phyloP scores from a whole-genome alignment of 306 rosid genomes.

The Glycyrrhiza uralensis region DNA sequence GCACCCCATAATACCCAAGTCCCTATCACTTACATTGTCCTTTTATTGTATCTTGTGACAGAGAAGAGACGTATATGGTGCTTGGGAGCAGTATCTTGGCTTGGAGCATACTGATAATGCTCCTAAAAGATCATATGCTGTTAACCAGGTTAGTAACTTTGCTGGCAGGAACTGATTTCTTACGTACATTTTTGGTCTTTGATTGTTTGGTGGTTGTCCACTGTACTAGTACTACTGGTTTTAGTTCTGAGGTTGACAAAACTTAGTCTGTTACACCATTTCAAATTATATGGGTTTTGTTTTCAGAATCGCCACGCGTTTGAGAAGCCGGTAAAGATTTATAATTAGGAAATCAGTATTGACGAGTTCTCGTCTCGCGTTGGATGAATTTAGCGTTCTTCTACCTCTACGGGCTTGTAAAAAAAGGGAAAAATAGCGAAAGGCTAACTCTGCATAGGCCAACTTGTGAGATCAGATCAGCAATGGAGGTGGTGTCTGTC shows the following conservation, averaged over 20 bases:
- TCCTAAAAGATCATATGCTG: conserved; percentile 76
- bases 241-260: not conserved
- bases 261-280: conserved; percentile 3
- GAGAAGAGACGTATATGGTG: conserved; percentile 95
- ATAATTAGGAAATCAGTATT: conserved; percentile 56
- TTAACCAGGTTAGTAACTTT: conserved; percentile 58
- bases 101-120: conserved; percentile 89
- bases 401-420: conserved; percentile 36
- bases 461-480: conserved; percentile 40
- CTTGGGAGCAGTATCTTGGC: conserved; percentile 97
- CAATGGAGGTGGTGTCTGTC: conserved; percentile 44
- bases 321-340: conserved; percentile 91
- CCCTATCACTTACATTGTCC: conserved; percentile 14
- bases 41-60: conserved; percentile 26
- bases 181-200: not conserved
- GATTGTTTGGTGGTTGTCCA: not conserved
- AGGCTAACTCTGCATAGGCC: conserved; percentile 44
- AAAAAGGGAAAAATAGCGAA: conserved; percentile 34
- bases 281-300: conserved; percentile 24
- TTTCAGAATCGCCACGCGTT: conserved; percentile 83
- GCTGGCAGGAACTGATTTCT: not conserved
- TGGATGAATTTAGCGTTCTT: conserved; percentile 44
- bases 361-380: conserved; percentile 21
- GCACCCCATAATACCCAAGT: too few species aligned
- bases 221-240: not conserved